Evolutionary conservation across 2,329 filamentous ascomycete genomes (phyloP), one percentile per base, ranked within the genome.

Genomic region (Berkeleyomyces basicola): DNA sequence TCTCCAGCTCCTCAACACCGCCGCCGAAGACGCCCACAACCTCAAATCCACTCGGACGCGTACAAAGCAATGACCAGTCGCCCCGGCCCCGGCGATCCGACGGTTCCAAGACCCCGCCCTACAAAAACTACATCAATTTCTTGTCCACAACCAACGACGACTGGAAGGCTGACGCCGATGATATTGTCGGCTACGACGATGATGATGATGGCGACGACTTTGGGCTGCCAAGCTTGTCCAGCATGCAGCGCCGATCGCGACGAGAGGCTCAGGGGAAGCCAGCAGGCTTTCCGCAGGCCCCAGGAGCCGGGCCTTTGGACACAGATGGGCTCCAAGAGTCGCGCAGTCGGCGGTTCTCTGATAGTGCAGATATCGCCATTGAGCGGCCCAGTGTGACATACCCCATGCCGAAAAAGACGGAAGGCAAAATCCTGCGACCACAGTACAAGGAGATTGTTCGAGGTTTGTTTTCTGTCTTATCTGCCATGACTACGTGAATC

Each of bases 391-490:
- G 86, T 46, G 83, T 89, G 11, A 84, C 83, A 66, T 97, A 97
- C 70, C 92, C 92, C 37, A 86, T 88, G 69, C 84, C 91, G 2
- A 92, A 91, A 74, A 95, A 91, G 73, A 85, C 82, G 66, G 91
- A 96, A 71, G 92, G 90, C 37, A 99, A 99, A 78, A 97, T 97
- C 65, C 77, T 99, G 31, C 84, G 93, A 66, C 93, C 93, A 60
- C 93, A 99, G 73, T 99, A 97, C 73, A 96, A 99, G 74, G 93
- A 99, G 66, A 95, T 99, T 55, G 75, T 99, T 23, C 82, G 81
- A 77, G 84, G 84, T 86, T 67, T 58, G 7, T 53, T 53, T 36
- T 53, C 33, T 36, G 7, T 36, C 47, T 23, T 23, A 23, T 23
- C 1, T 23, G 23, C 23, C 58, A 7, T 37, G 42, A 16, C 9